Evolutionary conservation across 306 rosid genomes (phyloP).

Genomic region (Cucurbita maxima): DNA sequence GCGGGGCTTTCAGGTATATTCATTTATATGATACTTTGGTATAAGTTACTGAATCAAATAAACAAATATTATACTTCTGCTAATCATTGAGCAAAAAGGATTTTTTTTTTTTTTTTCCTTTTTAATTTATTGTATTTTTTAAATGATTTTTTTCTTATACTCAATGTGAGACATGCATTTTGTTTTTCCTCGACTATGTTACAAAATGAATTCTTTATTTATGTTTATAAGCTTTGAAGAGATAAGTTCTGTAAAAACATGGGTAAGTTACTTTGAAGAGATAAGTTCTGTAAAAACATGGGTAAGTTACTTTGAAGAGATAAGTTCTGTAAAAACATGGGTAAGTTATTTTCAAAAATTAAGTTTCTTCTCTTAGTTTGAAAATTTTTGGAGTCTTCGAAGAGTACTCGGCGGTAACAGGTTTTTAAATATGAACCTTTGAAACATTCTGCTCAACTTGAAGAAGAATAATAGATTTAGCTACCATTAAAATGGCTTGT

Average conservation of each 20-base stretch:
- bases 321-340: background rate
- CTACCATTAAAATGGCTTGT: background rate
- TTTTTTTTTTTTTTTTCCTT: background rate
- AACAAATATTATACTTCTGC: background rate
- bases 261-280: background rate
- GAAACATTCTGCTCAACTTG: background rate
- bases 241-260: background rate
- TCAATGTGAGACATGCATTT: background rate
- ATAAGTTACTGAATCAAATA: background rate
- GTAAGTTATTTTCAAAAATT: background rate
- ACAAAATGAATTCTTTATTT: background rate
- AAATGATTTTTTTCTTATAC: background rate
- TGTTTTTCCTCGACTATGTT: background rate
- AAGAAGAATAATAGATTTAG: background rate
- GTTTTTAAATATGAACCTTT: background rate
- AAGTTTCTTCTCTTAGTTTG: background rate
- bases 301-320: background rate
- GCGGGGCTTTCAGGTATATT: slow-evolving; percentile 84
- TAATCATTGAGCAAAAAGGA: background rate
- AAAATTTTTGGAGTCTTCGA: background rate
- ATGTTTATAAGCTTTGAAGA: background rate
- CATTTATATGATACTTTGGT: background rate
- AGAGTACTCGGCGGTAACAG: background rate
- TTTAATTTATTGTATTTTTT: background rate
- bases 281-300: background rate